Evolutionary conservation across 306 rosid genomes (phyloP).

Genomic region (Canavalia gladiata): DNA sequence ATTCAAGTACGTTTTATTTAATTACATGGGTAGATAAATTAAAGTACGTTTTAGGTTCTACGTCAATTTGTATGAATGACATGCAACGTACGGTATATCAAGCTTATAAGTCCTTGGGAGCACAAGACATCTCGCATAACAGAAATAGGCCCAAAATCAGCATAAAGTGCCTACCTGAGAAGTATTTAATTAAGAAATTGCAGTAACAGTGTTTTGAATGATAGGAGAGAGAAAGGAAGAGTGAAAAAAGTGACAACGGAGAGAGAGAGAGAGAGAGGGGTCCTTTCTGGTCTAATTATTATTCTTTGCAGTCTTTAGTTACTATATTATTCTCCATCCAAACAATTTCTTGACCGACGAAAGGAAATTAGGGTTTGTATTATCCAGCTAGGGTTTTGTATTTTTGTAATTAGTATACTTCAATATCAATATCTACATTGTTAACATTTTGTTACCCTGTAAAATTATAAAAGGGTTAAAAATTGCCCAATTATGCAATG

Average conservation of each 20-base stretch:
- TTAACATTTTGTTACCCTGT: neutral
- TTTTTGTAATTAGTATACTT: no score
- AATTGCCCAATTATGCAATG: neutral
- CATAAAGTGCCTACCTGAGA: constrained; percentile 60
- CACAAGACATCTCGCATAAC: constrained; percentile 69
- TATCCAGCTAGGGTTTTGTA: constrained; percentile 57
- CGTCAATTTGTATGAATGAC: constrained; percentile 56
- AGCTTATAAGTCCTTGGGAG: constrained; percentile 58
- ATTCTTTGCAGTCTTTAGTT: constrained; percentile 27
- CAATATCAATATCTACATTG: neutral
- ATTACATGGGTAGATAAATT: neutral
- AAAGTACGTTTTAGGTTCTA: constrained; percentile 37
- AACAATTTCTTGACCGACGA: constrained; percentile 24
- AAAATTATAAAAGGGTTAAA: neutral
- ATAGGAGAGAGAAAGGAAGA: constrained; percentile 60
- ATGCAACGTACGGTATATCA: constrained; percentile 59
- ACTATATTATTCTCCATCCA: constrained; percentile 20
- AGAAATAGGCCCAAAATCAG: constrained; percentile 61
- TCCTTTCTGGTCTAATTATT: constrained; percentile 52
- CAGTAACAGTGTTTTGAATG: constrained; percentile 66
- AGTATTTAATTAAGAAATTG: constrained; percentile 61
- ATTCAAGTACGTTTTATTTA: constrained; percentile 17
- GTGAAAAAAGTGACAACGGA: constrained; percentile 28
- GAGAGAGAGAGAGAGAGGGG: constrained; percentile 33
- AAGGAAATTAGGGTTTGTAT: constrained; percentile 65